Percentiles rank a stretch among this genome's conserved stretches.
phyloP scores from a whole-genome alignment of 2,329 filamentous ascomycete species.

The Epichloe gansuensis region DNA sequence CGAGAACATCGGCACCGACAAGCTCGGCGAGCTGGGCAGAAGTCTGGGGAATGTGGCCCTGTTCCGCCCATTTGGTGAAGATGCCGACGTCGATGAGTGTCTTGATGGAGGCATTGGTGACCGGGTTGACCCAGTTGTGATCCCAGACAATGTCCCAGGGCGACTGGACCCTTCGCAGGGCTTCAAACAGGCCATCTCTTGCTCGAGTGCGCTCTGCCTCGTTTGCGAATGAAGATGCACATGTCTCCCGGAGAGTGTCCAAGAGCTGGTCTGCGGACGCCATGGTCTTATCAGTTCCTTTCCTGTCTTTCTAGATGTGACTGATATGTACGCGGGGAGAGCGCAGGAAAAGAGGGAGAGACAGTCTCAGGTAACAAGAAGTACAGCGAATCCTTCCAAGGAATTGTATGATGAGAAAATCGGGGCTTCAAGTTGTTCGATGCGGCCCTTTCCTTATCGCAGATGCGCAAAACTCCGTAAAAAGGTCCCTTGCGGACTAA shows the following conservation, averaged over 20 bases:
- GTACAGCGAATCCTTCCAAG: too few species aligned
- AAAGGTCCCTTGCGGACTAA: too few species aligned
- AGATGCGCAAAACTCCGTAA: too few species aligned
- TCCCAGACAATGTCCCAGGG: slow-evolving; percentile 28
- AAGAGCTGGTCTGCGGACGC: slow-evolving; percentile 15
- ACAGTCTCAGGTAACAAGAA: too few species aligned
- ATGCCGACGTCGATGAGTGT: slow-evolving; percentile 25
- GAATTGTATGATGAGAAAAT: background rate
- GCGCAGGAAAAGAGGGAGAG: background rate
- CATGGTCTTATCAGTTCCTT: slow-evolving; percentile 8
- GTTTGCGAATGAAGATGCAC: slow-evolving; percentile 16
- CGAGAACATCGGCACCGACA: slow-evolving; percentile 18
- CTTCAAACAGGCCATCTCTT: slow-evolving; percentile 19
- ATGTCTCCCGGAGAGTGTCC: slow-evolving; percentile 13
- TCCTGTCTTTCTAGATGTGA: background rate
- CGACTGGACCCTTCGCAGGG: slow-evolving; percentile 19
- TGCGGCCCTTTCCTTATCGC: background rate
- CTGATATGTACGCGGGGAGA: background rate
- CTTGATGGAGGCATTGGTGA: slow-evolving; percentile 22
- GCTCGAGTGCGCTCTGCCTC: slow-evolving; percentile 21
- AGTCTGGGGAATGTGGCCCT: slow-evolving; percentile 17
- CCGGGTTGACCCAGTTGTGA: slow-evolving; percentile 21
- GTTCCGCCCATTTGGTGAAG: slow-evolving; percentile 22
- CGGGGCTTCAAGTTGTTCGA: background rate
- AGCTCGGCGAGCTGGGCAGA: slow-evolving; percentile 20